Evolutionary conservation across 257 asterid genomes (phyloP), one percentile per base, ranked within the genome.

Genomic region (Fraxinus americana): DNA sequence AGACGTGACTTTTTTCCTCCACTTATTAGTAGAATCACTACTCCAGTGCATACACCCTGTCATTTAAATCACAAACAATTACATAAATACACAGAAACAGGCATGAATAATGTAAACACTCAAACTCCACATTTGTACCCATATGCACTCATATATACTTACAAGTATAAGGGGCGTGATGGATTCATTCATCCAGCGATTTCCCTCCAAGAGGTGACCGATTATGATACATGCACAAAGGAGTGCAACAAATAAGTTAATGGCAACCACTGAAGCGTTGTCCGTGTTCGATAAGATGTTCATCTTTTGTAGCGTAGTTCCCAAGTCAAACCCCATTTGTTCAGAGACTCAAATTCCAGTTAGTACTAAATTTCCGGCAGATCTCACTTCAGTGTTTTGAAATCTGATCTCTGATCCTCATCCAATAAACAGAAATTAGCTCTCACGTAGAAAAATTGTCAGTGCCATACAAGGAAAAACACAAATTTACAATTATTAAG

Each of bases 111-210:
- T 25, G 3, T 23, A 21, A 10, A 63, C 21, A 2, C 16, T 17
- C 65, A 61, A 61, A 7, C 16, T 61, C 30, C 14, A 10, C 34
- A 61, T 41, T 41, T 41, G 50, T 41, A 2, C 50, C 50, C 50
- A 10, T 9, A 9, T 63, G 69, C 35, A 63, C 4, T 25, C 19
- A 36, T n/a, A 10, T 12, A 72, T 67, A 73, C 91, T 87, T 84
- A 87, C 89, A 27, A 85, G 83, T 34, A 91, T 68, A 74, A 96
- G 97, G 75, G 99, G 97, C 10, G 98, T 96, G 75, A 93, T 96
- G 71, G 99, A 96, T 81, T 96, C 99, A 80, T 96, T 96, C 94
- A 96, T 93, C 99, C 99, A 96, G 19, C 96, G 94, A 81, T 83
- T 89, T 86, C 93, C 99, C 87, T 96, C 99, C 83, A 93, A 77